Conservation (phyloP, 176 grass and related monocot genomes). For the Otatea glauca region DNA sequence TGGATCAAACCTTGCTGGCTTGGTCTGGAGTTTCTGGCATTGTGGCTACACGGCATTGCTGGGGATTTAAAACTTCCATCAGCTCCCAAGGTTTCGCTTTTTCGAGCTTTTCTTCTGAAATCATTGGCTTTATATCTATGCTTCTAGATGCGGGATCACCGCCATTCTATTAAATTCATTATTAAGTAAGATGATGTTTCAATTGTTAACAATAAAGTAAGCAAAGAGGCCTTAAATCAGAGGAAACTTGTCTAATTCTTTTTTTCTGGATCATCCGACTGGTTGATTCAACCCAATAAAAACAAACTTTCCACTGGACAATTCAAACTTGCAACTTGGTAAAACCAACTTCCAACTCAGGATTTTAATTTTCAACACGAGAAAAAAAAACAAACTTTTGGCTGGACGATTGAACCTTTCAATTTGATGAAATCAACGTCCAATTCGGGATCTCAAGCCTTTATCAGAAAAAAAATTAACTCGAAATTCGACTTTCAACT, state of each 20-base stretch:
- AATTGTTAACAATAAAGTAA: slow-evolving; percentile 35
- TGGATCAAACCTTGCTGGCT: slow-evolving; percentile 62
- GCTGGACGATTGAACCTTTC: too few relatives aligned
- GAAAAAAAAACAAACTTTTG: too few relatives aligned
- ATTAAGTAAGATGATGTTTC: slow-evolving; percentile 45
- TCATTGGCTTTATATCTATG: slow-evolving; percentile 74
- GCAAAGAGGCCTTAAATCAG: slow-evolving; percentile 28
- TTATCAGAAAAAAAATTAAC: background rate
- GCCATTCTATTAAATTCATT: slow-evolving; percentile 70
- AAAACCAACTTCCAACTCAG: too few relatives aligned
- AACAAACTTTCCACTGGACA: too few relatives aligned
- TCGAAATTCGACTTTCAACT: background rate
- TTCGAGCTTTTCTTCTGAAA: slow-evolving; percentile 83
- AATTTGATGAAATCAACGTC: too few relatives aligned
- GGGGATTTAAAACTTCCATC: slow-evolving; percentile 73
- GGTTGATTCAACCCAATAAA: too few relatives aligned
- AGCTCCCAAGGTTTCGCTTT: slow-evolving; percentile 74
- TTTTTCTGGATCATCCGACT: slow-evolving; percentile 28
- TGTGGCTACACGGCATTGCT: slow-evolving; percentile 80
- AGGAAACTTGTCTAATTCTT: slow-evolving; percentile 18
- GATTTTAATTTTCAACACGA: too few relatives aligned
- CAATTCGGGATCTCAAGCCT: too few relatives aligned
- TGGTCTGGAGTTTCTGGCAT: slow-evolving; percentile 89
- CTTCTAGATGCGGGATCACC: slow-evolving; percentile 75
- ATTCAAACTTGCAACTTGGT: too few relatives aligned